phyloP scores from a whole-genome alignment of 441 rosid genomes.

The Capsella rubella region DNA sequence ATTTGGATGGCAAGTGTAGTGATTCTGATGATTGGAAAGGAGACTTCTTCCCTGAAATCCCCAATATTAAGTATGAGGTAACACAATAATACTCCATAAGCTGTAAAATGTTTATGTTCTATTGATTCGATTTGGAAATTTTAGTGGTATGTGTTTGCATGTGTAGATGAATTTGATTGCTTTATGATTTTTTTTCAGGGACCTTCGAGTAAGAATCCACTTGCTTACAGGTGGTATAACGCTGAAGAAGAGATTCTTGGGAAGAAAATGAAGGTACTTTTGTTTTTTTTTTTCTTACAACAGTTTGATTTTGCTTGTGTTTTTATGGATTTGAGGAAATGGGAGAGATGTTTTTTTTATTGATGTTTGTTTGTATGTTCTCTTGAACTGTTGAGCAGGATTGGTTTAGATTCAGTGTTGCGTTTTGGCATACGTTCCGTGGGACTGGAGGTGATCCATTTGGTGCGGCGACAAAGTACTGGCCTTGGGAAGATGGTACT shows the following conservation, averaged over 20 bases:
- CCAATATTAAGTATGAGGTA: slow-evolving; percentile 87
- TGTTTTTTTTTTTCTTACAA: background rate
- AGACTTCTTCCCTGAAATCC: slow-evolving; percentile 89
- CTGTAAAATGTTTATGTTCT: background rate
- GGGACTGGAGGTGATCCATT: slow-evolving; percentile 92
- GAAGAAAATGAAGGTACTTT: slow-evolving; percentile 90
- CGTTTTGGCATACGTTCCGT: slow-evolving; percentile 98
- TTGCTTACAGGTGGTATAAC: slow-evolving; percentile 89
- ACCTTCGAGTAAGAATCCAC: slow-evolving; percentile 75
- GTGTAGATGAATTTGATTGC: slow-evolving; percentile 11
- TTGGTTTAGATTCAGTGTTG: slow-evolving; percentile 97
- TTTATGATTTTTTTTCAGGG: slow-evolving; percentile 57
- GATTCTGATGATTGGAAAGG: slow-evolving; percentile 85
- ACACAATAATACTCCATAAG: background rate
- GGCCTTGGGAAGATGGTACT: slow-evolving; percentile 99
- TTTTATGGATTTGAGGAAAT: background rate
- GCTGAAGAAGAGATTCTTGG: slow-evolving; percentile 91
- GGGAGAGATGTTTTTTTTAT: background rate
- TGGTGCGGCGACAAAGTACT: slow-evolving; percentile 83
- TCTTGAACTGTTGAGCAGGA: slow-evolving; percentile 52
- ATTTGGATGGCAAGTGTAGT: slow-evolving; percentile 42
- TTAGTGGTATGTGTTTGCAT: slow-evolving; percentile 21
- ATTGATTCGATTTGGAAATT: background rate
- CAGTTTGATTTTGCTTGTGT: background rate
- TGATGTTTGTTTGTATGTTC: background rate